Base-by-base conservation (phyloP, 1,284 basidiomycete genomes). In the Cryptococcus depauperatus region DNA sequence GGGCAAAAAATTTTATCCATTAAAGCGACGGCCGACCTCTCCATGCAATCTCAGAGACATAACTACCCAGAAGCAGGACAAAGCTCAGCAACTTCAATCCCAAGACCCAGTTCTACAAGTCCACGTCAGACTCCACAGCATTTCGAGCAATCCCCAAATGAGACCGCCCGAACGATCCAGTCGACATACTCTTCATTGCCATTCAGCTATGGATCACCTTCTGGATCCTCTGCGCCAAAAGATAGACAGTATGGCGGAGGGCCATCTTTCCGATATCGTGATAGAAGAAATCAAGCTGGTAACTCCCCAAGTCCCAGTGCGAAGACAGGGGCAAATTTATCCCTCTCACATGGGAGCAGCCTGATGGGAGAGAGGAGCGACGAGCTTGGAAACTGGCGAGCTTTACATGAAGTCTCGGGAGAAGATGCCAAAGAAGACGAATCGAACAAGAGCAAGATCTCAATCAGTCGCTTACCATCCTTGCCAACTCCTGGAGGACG, bases 321-420 rank as follows among this genome's bases (percentile, higher is more conserved):
- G 44, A 35, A 44, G 40, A 30, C 29, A 30, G 29, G 10, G 29
- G 29, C 10, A 10, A 19, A 22, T 13, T 21, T 37, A 13, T 37
- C 18, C n/a, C 23, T 37, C n/a, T 13, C 18, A 30, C 29, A 30
- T n/a, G 10, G 35, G 13, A 37, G n/a, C 16, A 22, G n/a, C 35
- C 7, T 14, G 32, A n/a, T 18, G 5, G 32, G 32, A n/a, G 23
- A 25, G n/a, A 21, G 37, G 22, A 11, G 3, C 10, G 37, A 45
- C 8, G 30, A 35, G 3, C 44, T 59, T n/a, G 57, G 58, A 21
- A 63, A 64, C 41, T 66, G 64, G 64, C 52, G 58, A 37, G 46
- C 53, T 1, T 54, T 66, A 8, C 54, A 56, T 9, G 62, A 64
- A 19, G 49, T 66, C 18, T 48, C 57, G 2, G 50, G 44, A 4